Evolutionary conservation across 2,329 filamentous ascomycete genomes (phyloP).

Genomic region (Pseudocercospora crystallina): DNA sequence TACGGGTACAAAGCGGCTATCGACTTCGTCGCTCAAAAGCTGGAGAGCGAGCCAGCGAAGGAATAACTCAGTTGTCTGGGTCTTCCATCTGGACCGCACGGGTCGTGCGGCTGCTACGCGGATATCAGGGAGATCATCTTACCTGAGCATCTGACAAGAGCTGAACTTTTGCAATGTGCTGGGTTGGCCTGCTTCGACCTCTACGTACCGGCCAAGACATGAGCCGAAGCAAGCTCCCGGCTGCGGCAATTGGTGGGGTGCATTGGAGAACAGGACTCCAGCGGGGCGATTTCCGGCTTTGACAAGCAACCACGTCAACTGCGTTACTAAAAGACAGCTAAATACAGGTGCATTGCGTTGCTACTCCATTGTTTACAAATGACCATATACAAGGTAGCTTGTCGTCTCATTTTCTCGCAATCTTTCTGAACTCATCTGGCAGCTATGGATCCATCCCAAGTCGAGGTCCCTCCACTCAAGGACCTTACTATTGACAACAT

Average conservation of each 20-base stretch:
- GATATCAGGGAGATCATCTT: no score
- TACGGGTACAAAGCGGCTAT: conserved; percentile 50
- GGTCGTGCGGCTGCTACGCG: no score
- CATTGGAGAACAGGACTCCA: not conserved
- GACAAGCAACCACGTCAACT: conserved; percentile 14
- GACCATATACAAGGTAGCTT: conserved; percentile 5
- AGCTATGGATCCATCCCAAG: conserved; percentile 45
- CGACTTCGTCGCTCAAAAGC: conserved; percentile 39
- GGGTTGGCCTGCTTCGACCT: no score
- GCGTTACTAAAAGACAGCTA: conserved; percentile 17
- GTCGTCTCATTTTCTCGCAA: not conserved
- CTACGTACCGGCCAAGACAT: not conserved
- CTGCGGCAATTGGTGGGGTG: conserved; percentile 7
- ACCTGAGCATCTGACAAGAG: no score
- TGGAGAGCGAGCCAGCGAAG: conserved; percentile 12
- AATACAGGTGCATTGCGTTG: not conserved
- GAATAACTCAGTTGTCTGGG: not conserved
- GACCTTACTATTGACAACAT: conserved; percentile 79
- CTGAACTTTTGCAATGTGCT: no score
- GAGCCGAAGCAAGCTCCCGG: conserved; percentile 15
- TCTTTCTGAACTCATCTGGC: not conserved
- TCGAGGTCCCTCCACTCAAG: conserved; percentile 57
- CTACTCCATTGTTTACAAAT: not conserved
- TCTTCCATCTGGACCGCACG: not conserved
- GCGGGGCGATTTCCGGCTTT: conserved; percentile 21